Conservation (phyloP, 768 basidiomycete species). For the Trametes cubensis region DNA sequence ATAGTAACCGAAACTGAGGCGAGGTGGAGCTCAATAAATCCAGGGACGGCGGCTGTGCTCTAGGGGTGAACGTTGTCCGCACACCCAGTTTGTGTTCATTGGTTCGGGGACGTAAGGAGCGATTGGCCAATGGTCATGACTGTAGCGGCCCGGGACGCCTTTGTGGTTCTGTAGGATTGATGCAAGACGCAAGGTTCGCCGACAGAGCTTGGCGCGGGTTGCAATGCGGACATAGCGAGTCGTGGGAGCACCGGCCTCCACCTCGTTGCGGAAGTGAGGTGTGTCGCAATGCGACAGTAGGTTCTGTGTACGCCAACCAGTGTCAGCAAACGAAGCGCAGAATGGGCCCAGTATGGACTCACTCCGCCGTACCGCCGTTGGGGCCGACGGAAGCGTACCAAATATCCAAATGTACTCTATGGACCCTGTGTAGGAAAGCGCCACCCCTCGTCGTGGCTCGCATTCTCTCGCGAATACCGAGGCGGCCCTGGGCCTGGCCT, state of each 20-base stretch:
- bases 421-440: not conserved
- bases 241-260: too few species aligned
- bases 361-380: not conserved
- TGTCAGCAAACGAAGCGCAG: too few species aligned
- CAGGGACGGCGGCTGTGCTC: conserved; percentile 17
- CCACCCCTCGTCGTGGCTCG: not conserved
- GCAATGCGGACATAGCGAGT: too few species aligned
- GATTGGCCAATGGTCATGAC: not conserved
- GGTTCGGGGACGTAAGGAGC: not conserved
- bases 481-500: too few species aligned
- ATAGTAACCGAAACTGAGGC: not conserved
- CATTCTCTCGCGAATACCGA: too few species aligned
- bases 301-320: too few species aligned
- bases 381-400: not conserved
- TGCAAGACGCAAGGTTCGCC: too few species aligned
- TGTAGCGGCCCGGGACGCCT: not conserved
- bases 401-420: not conserved
- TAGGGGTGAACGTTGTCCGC: not conserved
- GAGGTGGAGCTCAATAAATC: not conserved
- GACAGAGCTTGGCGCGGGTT: too few species aligned
- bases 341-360: too few species aligned
- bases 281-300: too few species aligned
- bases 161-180: not conserved
- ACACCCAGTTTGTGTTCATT: not conserved
- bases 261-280: too few species aligned